These are phyloP conservation scores for Phaeophleospora eucalypticola DNA, from an alignment of 2,329 filamentous ascomycete genomes.

Conservation along the genomic window DNA sequence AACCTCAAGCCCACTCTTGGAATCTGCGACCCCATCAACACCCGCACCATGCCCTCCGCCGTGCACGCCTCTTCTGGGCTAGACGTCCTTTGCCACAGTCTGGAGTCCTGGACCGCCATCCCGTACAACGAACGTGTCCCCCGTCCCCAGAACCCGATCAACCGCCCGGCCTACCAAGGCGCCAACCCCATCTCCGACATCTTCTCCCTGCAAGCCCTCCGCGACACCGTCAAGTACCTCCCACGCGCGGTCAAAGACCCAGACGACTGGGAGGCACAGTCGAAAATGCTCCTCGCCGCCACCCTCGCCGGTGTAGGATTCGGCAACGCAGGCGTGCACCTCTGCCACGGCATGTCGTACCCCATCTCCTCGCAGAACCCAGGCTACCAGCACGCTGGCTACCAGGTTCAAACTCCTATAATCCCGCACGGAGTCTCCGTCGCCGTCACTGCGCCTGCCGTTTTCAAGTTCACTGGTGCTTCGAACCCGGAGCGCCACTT, in stretches of 20 bases:
- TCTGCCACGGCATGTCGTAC: conserved; percentile 91
- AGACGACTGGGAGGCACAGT: conserved; percentile 88
- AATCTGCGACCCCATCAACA: conserved; percentile 83
- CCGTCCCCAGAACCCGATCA: conserved; percentile 80
- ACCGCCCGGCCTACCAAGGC: conserved; percentile 90
- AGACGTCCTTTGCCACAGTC: conserved; percentile 89
- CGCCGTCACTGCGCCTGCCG: conserved; percentile 85
- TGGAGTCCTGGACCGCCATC: conserved; percentile 97
- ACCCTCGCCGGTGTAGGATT: conserved; percentile 95
- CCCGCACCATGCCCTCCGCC: conserved; percentile 88
- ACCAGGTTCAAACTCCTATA: conserved; percentile 68
- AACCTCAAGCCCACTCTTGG: conserved; percentile 93
- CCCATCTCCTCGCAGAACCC: conserved; percentile 95
- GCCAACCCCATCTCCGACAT: conserved; percentile 98
- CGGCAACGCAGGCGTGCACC: conserved; percentile 93
- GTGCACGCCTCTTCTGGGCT: conserved; percentile 89
- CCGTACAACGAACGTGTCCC: conserved; percentile 84
- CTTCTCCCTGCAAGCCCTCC: conserved; percentile 83
- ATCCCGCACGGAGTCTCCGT: conserved; percentile 97
- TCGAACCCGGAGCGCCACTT: conserved; percentile 92
- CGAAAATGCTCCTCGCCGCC: conserved; percentile 89
- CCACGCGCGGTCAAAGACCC: conserved; percentile 82
- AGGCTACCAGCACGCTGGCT: conserved; percentile 84
- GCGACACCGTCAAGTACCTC: conserved; percentile 83
- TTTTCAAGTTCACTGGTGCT: conserved; percentile 87